Base-by-base conservation (phyloP, 2,329 filamentous ascomycete genomes). In the Epichloe typhina region DNA sequence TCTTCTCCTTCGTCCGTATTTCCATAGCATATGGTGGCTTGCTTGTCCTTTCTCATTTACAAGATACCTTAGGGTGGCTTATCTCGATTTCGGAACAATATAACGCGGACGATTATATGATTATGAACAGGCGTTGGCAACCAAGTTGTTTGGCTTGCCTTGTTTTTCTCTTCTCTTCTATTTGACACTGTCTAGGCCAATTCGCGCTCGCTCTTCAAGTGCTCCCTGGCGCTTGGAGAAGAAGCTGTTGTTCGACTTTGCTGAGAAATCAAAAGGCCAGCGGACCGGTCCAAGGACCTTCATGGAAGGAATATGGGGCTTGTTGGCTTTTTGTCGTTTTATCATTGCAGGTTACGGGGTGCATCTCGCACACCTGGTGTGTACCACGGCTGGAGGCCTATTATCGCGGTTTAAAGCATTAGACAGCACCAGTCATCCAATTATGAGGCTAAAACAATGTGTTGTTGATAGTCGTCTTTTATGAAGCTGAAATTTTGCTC, bases 31-130 rank as follows among this genome's bases (percentile, higher is more conserved):
- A 45, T 41, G 40, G n/a, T 40, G 23, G 23, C 11, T 43, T 36
- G 23, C 15, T 31, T 37, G 15, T 47, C 35, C 2, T 42, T 46
- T 56, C 17, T 56, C 49, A 52, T 55, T 54, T 54, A 50, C 50
- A 63, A 58, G 59, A 65, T 65, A 64, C 64, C 63, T 59, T 40
- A 50, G 52, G 56, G 56, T 54, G 56, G 57, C 47, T 53, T 50
- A 37, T 52, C 48, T 60, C 38, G 48, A 54, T 45, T 60, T 56
- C 52, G 42, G 54, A 52, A 42, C 47, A 52, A 51, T 33, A 51
- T 49, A 50, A 54, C 51, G 52, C 59, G 53, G 51, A 53, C 35
- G 50, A 52, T 33, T 42, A 57, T 53, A 59, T 57, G 59, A 61
- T 61, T 52, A 63, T 58, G 57, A 58, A 54, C 48, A 42, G 52